Evolutionary conservation across 2,329 filamentous ascomycete genomes (phyloP).

Genomic region (Stachybotrys chartarum): DNA sequence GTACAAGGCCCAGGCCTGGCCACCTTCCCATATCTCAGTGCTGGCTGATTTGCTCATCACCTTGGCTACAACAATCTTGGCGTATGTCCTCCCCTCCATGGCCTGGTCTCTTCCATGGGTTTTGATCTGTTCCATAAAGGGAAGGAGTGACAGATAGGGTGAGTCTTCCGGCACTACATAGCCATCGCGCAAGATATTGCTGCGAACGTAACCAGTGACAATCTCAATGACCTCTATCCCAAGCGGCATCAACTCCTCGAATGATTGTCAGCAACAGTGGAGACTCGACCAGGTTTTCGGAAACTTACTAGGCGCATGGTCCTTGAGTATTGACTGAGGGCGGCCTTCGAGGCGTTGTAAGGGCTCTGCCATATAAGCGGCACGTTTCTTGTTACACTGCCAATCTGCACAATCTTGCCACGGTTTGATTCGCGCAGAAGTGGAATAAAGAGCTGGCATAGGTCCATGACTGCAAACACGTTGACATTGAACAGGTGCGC

Average conservation of each 20-base stretch:
- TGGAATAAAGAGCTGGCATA: conserved; percentile 7
- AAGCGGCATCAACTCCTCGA: conserved; percentile 6
- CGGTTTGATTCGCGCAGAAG: conserved; percentile 3
- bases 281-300: not conserved
- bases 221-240: conserved; percentile 6
- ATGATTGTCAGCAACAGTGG: not conserved
- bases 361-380: conserved; percentile 6
- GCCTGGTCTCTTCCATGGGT: conserved; percentile 3
- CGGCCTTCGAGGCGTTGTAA: conserved; percentile 10
- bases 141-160: conserved; percentile 3
- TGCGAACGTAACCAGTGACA: conserved; percentile 6
- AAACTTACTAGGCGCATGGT: conserved; percentile 6
- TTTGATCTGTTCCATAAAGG: conserved; percentile 2
- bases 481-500: conserved; percentile 6
- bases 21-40: conserved; percentile 6
- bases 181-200: conserved; percentile 6
- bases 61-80: conserved; percentile 2
- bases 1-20: conserved; percentile 1
- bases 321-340: conserved; percentile 7
- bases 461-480: conserved; percentile 9
- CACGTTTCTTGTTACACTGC: conserved; percentile 4
- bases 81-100: conserved; percentile 3
- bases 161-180: conserved; percentile 3
- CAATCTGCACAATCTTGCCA: conserved; percentile 8
- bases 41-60: not conserved